Evolutionary conservation across 345 rosid genomes (phyloP).

Genomic region (Cardamine chenopodiifolia): DNA sequence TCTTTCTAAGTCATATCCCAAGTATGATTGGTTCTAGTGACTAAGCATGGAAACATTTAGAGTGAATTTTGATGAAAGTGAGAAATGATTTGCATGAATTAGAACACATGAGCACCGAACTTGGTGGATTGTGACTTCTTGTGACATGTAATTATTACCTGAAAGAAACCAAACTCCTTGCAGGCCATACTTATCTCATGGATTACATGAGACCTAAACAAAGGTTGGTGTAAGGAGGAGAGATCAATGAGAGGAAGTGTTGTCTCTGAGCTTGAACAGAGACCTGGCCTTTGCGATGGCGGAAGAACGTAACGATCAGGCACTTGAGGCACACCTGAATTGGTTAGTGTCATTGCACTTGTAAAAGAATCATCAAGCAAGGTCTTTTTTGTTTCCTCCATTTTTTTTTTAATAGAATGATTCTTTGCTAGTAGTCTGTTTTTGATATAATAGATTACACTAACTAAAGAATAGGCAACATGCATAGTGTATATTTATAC

Average conservation of each 20-base stretch:
- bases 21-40: constrained; percentile 31
- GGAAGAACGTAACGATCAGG: constrained; percentile 42
- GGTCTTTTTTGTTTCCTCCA: constrained; percentile 35
- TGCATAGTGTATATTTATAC: constrained; percentile 29
- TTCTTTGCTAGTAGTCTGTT: too few relatives aligned
- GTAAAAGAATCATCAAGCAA: constrained; percentile 41
- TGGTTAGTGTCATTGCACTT: constrained; percentile 46
- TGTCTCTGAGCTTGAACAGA: constrained; percentile 16
- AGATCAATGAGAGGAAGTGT: constrained; percentile 43
- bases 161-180: constrained; percentile 44
- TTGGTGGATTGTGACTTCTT: neutral
- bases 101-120: neutral
- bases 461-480: constrained; percentile 33
- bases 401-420: neutral
- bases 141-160: constrained; percentile 31
- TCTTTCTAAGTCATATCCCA: constrained; percentile 28
- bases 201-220: constrained; percentile 22
- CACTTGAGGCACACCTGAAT: constrained; percentile 35
- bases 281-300: constrained; percentile 38
- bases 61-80: constrained; percentile 30
- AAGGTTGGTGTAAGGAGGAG: constrained; percentile 36
- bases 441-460: too few relatives aligned
- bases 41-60: neutral
- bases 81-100: constrained; percentile 14
- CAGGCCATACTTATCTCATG: constrained; percentile 37